phyloP scores from a whole-genome alignment of 108 stramenopile genomes.

The Skeletonema tropicum region DNA sequence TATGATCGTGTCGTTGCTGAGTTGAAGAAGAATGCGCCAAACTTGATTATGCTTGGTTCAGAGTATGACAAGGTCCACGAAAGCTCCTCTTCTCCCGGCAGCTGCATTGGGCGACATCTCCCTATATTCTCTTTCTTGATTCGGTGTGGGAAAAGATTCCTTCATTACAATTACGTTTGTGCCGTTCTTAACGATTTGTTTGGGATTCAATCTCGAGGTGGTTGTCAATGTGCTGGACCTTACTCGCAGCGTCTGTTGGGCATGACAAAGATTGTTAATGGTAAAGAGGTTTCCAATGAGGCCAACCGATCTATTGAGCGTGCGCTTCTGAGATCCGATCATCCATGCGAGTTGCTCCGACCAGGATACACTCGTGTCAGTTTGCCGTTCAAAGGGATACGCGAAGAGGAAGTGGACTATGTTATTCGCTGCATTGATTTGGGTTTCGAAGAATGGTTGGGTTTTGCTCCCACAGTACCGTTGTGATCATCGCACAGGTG shows the following conservation, averaged over 20 bases:
- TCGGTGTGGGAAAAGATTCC: slow-evolving; percentile 73
- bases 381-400: slow-evolving; percentile 79
- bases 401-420: slow-evolving; percentile 84
- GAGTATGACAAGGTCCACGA: slow-evolving; percentile 3
- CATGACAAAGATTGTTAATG: slow-evolving; percentile 45
- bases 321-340: slow-evolving; percentile 82
- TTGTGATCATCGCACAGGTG: slow-evolving; percentile 85
- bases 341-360: slow-evolving; percentile 79
- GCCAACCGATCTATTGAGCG: slow-evolving; percentile 77
- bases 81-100: background rate
- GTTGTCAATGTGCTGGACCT: slow-evolving; percentile 95
- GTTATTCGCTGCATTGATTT: slow-evolving; percentile 87
- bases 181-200: slow-evolving; percentile 97
- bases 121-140: slow-evolving; percentile 88
- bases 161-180: slow-evolving; percentile 98
- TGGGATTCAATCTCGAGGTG: slow-evolving; percentile 95
- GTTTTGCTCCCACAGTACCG: slow-evolving; percentile 92
- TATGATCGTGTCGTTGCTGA: slow-evolving; percentile 53
- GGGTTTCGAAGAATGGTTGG: slow-evolving; percentile 90
- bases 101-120: slow-evolving; percentile 51
- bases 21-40: slow-evolving; percentile 65
- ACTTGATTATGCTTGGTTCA: slow-evolving; percentile 81
- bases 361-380: slow-evolving; percentile 95
- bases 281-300: slow-evolving; percentile 48
- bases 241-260: slow-evolving; percentile 88